Conservation (phyloP, 257 asterid species). For the Plantago elongata region DNA sequence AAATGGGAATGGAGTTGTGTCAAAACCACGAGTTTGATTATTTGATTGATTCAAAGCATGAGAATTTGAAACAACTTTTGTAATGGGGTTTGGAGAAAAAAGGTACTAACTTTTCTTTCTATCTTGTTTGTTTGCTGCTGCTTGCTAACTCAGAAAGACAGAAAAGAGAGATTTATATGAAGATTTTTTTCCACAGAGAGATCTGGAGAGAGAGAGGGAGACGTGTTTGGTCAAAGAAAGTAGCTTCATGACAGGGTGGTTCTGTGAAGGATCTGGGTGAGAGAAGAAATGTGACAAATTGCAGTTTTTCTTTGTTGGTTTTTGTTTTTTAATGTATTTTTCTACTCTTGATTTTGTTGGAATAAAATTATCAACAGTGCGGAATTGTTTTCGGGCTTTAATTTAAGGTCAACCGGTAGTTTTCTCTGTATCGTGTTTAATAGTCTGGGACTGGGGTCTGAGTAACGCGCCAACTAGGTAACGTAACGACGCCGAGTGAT, state of each 20-base stretch:
- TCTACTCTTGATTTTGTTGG: too few species aligned
- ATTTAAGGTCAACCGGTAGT: slow-evolving; percentile 28
- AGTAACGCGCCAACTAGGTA: slow-evolving; percentile 25
- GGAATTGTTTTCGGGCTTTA: background rate
- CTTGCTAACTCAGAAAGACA: slow-evolving; percentile 1
- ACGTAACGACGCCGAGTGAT: background rate
- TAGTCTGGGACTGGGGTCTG: slow-evolving; percentile 9
- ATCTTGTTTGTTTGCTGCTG: background rate
- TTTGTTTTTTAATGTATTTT: background rate
- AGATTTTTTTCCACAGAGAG: slow-evolving; percentile 1
- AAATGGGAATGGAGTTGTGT: slow-evolving; percentile 27
- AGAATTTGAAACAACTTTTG: slow-evolving; percentile 9
- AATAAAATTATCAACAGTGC: too few species aligned
- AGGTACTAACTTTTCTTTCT: background rate
- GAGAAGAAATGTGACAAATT: background rate
- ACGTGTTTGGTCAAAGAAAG: slow-evolving; percentile 54
- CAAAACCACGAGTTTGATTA: slow-evolving; percentile 33
- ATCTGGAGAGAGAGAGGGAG: background rate
- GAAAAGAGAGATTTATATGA: too few species aligned
- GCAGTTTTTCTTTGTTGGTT: background rate
- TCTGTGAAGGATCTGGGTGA: slow-evolving; percentile 30
- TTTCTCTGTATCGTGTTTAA: slow-evolving; percentile 4
- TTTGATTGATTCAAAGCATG: slow-evolving; percentile 52
- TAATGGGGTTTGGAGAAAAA: background rate
- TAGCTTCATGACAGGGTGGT: slow-evolving; percentile 29